These are phyloP conservation scores for Casaregolazyma lundiana DNA, from an alignment of 1,139 yeast genomes.

Conservation along the genomic window DNA sequence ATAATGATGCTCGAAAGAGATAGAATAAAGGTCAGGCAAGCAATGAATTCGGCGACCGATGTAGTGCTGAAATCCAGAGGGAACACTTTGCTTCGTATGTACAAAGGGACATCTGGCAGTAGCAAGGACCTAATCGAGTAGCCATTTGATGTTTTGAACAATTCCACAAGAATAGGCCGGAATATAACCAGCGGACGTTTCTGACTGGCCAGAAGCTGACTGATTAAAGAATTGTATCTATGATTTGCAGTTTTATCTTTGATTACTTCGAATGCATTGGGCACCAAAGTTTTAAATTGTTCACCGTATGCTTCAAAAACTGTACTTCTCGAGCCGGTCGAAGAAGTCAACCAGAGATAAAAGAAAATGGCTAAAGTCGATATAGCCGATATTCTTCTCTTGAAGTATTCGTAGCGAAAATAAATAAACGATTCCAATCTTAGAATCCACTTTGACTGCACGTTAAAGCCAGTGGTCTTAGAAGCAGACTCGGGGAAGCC, in stretches of 20 bases:
- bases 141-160: not conserved
- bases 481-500: not conserved
- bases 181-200: slow-evolving; percentile 2
- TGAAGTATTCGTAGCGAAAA: slow-evolving; percentile 14
- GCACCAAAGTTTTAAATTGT: not conserved
- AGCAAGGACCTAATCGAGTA: slow-evolving; percentile 2
- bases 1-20: slow-evolving; percentile 38
- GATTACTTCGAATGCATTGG: not conserved
- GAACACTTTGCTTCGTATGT: not conserved
- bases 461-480: slow-evolving; percentile 1
- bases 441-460: slow-evolving; percentile 5
- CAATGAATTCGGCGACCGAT: slow-evolving; percentile 36
- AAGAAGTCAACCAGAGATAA: slow-evolving; percentile 6
- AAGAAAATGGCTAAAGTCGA: slow-evolving; percentile 4
- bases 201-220: slow-evolving; percentile 2
- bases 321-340: not conserved
- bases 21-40: slow-evolving; percentile 40
- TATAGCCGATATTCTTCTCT: slow-evolving; percentile 5
- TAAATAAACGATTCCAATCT: slow-evolving; percentile 16
- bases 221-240: slow-evolving; percentile 1
- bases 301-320: not conserved
- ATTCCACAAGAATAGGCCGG: not conserved
- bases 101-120: slow-evolving; percentile 1
- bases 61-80: slow-evolving; percentile 1
- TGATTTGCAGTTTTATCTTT: not conserved